These are phyloP conservation scores for Letharia lupina DNA, from an alignment of 495 filamentous ascomycete genomes.

Conservation along the genomic window DNA sequence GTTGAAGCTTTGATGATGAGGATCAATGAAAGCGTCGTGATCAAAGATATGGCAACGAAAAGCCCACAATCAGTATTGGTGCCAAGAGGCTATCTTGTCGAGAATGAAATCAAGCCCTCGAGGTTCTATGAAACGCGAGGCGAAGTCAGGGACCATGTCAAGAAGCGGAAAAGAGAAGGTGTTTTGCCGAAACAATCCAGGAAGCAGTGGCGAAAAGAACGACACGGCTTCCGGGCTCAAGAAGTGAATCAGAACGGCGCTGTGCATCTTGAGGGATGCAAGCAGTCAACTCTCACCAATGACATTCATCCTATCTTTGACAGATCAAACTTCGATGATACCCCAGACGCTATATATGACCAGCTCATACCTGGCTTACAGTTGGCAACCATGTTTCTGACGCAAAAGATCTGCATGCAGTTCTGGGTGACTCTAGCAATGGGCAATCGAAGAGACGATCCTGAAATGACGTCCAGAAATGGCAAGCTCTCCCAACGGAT, in stretches of 20 bases:
- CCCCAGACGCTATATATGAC: conserved; percentile 24
- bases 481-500: conserved; percentile 23
- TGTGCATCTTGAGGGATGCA: conserved; percentile 28
- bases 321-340: conserved; percentile 22
- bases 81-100: conserved; percentile 21
- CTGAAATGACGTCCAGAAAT: conserved; percentile 19
- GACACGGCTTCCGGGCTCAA: conserved; percentile 23
- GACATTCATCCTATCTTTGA: conserved; percentile 24
- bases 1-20: conserved; percentile 17
- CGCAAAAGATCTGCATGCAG: conserved; percentile 25
- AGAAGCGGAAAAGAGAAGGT: conserved; percentile 23
- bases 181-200: conserved; percentile 6
- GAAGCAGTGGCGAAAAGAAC: conserved; percentile 3
- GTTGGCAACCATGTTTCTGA: conserved; percentile 25
- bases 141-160: conserved; percentile 17
- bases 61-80: conserved; percentile 16
- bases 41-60: conserved; percentile 14
- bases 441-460: conserved; percentile 20
- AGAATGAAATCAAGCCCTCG: conserved; percentile 13
- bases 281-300: conserved; percentile 25
- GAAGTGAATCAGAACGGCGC: conserved; percentile 27
- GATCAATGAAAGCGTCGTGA: conserved; percentile 17
- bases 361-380: conserved; percentile 24
- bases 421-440: conserved; percentile 26
- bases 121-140: conserved; percentile 16